A percentile compares a stretch with the other conserved stretches of the same genome.
phyloP scores from a whole-genome alignment of 495 filamentous ascomycete genomes.

The Trichoderma gamsii region DNA sequence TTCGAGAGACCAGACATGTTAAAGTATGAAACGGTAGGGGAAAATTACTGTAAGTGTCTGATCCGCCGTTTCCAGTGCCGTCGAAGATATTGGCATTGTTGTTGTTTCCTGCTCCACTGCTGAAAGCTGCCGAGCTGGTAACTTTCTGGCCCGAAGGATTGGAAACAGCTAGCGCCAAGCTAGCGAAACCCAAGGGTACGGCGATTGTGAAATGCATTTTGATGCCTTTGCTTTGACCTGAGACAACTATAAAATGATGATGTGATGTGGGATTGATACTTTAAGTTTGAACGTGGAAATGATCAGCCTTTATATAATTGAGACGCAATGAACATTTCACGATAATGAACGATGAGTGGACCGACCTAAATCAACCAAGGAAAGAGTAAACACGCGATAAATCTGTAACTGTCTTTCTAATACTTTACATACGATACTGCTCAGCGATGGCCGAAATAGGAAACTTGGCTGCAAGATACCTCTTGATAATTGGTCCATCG shows the following conservation, averaged over 20 bases:
- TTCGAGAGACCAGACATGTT: neutral
- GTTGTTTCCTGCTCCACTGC: neutral
- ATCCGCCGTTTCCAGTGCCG: neutral
- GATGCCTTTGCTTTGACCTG: neutral
- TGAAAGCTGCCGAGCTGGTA: slow-evolving; percentile 1
- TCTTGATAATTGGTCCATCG: neutral
- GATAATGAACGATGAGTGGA: neutral
- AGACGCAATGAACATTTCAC: neutral
- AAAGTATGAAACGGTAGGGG: neutral
- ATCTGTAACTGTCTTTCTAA: neutral
- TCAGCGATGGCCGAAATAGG: neutral
- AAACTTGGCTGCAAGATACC: neutral
- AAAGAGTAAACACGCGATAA: neutral
- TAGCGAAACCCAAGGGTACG: neutral
- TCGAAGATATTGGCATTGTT: slow-evolving; percentile 8
- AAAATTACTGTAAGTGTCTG: neutral
- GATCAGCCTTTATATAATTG: neutral
- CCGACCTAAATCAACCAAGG: neutral
- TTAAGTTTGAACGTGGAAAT: neutral
- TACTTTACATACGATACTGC: neutral
- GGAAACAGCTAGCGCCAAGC: neutral
- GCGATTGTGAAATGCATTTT: neutral
- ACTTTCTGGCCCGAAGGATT: slow-evolving; percentile 2
- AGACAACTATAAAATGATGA: neutral
- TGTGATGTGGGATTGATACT: neutral